Base-by-base conservation (phyloP, 352 stramenopile species). In the Pythium sp. region DNA sequence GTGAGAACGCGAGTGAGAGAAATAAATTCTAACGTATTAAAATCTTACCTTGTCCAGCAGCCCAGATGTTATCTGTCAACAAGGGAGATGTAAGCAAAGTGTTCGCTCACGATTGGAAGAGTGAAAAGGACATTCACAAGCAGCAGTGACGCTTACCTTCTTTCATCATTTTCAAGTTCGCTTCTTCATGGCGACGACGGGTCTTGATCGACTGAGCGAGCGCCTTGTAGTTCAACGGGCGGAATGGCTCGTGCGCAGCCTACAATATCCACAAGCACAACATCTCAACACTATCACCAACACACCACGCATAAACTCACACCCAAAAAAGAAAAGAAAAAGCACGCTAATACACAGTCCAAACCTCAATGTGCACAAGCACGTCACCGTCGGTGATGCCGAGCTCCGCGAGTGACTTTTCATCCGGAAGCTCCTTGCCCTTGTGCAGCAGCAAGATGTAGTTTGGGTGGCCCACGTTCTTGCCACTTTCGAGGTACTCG, bases 391-490 rank as follows among this genome's bases (percentile, higher is more conserved):
- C 81, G 34, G 79, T 80, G 75, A 91, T 91, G 53, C 81, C 81
- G 28, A 89, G 75, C 68, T 96, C 86, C 3, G 76, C 84, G 28
- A 96, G 81, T 68, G 86, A 91, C 81, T 96, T 96, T 58, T 95
- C 88, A 62, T 96, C 88, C 34, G 85, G 74, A 30, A 96, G 68
- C 70, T 95, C 87, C 68, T 92, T 92, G 67, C 88, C 88, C 65
- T 93, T 94, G 75, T 96, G 87, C 51, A 96, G 77, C 62, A 96
- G 74, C 62, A 94, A 63, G 56, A 96, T 90, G 67, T 86, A 94
- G 72, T 90, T 91, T 15, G 82, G 74, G 62, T 89, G 83, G 5
- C 80, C 79, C 22, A 79, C 73, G 51, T 81, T 81, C 72, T 91
- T 87, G 49, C 80, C 77, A 70, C 76, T 89, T 53, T 92, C 86